phyloP scores from a whole-genome alignment of 106 monocot genomes.

The Acorus gramineus region DNA sequence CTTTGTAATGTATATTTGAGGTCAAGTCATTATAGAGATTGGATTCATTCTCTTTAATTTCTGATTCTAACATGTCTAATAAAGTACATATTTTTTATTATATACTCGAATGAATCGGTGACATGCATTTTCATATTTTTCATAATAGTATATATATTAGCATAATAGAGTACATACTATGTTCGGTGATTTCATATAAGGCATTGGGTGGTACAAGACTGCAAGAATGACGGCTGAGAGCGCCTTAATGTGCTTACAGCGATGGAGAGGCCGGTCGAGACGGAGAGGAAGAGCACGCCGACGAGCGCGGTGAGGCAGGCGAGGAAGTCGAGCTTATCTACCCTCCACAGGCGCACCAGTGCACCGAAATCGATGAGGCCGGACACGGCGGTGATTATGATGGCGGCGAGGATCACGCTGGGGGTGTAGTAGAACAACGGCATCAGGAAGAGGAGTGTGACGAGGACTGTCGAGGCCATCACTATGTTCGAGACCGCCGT shows the following conservation, averaged over 20 bases:
- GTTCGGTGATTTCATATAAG: too few relatives aligned
- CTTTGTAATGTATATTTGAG: too few relatives aligned
- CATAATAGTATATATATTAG: too few relatives aligned
- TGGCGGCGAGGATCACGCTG: conserved; percentile 50
- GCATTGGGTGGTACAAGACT: too few relatives aligned
- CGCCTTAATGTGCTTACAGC: conserved; percentile 26
- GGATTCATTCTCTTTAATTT: too few relatives aligned
- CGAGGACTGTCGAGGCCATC: conserved; percentile 62
- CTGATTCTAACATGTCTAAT: too few relatives aligned
- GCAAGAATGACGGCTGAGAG: too few relatives aligned
- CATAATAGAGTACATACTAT: too few relatives aligned
- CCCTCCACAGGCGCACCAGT: conserved; percentile 49
- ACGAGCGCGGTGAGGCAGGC: conserved; percentile 58
- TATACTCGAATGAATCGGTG: too few relatives aligned
- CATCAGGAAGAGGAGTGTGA: conserved; percentile 71
- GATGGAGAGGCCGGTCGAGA: conserved; percentile 55
- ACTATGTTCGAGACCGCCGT: conserved; percentile 66
- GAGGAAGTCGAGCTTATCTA: conserved; percentile 70
- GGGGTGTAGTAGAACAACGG: conserved; percentile 73
- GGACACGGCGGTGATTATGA: conserved; percentile 41
- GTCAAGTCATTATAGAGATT: too few relatives aligned
- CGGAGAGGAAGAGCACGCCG: conserved; percentile 68
- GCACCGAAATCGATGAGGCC: conserved; percentile 48
- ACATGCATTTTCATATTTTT: too few relatives aligned
- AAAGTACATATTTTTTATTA: too few relatives aligned